Conservation (phyloP, 2,329 filamentous ascomycete species). For the Aquanectria penicillioides region DNA sequence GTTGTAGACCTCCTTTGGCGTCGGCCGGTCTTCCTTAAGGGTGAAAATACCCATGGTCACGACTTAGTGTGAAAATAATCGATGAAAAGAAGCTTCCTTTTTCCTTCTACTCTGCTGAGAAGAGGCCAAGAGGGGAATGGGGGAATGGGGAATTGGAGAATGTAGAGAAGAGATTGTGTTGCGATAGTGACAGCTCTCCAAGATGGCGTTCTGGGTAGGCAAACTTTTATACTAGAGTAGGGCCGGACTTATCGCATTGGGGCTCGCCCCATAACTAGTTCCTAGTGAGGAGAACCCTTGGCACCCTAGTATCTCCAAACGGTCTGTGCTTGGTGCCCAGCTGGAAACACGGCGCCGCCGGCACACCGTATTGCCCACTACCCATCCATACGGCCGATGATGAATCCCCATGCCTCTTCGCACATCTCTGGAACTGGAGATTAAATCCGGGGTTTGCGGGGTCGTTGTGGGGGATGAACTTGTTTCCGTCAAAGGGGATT, state of each 20-base stretch:
- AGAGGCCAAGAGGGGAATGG: background rate
- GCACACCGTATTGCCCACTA: background rate
- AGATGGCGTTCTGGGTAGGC: constrained; percentile 6
- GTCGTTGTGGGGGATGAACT: constrained; percentile 43
- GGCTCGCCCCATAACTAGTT: constrained; percentile 19
- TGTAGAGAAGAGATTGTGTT: background rate
- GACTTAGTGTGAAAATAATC: background rate
- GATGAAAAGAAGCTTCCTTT: too few relatives aligned
- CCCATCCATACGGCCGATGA: constrained; percentile 19
- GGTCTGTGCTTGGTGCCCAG: constrained; percentile 19
- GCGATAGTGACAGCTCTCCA: background rate
- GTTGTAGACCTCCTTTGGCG: constrained; percentile 67
- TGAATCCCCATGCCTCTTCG: constrained; percentile 2
- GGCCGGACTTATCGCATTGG: background rate
- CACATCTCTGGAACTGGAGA: constrained; percentile 31
- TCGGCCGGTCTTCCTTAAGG: constrained; percentile 66
- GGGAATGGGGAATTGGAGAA: constrained; percentile 1
- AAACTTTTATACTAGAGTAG: constrained; percentile 24
- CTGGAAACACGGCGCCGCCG: background rate
- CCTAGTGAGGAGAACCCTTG: constrained; percentile 1
- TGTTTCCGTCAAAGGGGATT: constrained; percentile 35
- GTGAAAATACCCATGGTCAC: constrained; percentile 57
- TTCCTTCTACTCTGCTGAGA: too few relatives aligned
- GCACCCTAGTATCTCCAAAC: background rate
- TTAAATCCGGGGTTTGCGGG: constrained; percentile 42